phyloP scores from a whole-genome alignment of 2,329 filamentous ascomycete species.

The Alternaria longipes region DNA sequence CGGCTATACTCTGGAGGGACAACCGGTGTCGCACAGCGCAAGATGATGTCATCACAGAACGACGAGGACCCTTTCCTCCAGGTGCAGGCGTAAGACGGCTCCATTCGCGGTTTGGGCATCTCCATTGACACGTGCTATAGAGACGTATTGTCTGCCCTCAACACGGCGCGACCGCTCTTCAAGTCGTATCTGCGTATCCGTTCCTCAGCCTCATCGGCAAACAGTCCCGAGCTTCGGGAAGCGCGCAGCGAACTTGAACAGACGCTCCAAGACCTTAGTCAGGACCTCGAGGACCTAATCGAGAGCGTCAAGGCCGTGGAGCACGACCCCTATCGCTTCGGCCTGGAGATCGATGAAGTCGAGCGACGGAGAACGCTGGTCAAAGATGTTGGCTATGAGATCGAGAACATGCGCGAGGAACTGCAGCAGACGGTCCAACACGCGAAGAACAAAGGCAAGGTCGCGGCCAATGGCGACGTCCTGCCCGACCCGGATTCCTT shows the following conservation, averaged over 20 bases:
- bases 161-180: slow-evolving; percentile 84
- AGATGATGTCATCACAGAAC: slow-evolving; percentile 50
- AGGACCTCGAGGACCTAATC: slow-evolving; percentile 88
- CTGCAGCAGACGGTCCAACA: slow-evolving; percentile 68
- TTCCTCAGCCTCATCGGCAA: slow-evolving; percentile 75
- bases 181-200: slow-evolving; percentile 95
- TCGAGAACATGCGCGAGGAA: slow-evolving; percentile 89
- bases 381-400: slow-evolving; percentile 85
- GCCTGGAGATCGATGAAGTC: slow-evolving; percentile 84
- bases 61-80: slow-evolving; percentile 61
- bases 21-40: slow-evolving; percentile 22
- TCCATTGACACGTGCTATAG: slow-evolving; percentile 59
- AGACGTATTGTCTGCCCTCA: slow-evolving; percentile 86
- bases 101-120: slow-evolving; percentile 14
- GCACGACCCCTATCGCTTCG: slow-evolving; percentile 85
- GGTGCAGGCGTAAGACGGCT: slow-evolving; percentile 55
- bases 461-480: slow-evolving; percentile 55
- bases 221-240: slow-evolving; percentile 70
- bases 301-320: slow-evolving; percentile 89
- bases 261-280: slow-evolving; percentile 75
- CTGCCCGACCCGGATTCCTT: slow-evolving; percentile 70
- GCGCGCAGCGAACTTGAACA: slow-evolving; percentile 78
- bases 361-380: slow-evolving; percentile 81
- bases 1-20: neutral
- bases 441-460: slow-evolving; percentile 50